Base-by-base conservation (phyloP, 1,284 basidiomycete species). In the Peniophora sp. region DNA sequence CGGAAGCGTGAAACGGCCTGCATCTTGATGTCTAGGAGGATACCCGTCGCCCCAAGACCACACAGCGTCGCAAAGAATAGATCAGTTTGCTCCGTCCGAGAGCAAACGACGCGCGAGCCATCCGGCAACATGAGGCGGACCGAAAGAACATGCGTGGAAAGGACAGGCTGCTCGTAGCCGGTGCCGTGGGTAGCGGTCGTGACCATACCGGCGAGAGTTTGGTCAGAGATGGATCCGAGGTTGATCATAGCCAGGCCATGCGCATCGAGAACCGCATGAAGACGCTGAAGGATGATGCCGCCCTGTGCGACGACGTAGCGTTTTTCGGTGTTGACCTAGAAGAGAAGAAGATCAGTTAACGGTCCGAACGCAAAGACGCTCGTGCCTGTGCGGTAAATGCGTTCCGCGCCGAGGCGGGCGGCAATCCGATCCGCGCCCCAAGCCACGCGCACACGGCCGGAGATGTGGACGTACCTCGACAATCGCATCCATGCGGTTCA, bases 121-220 rank as follows among this genome's bases (percentile, higher is more conserved):
- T 90, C 78, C 10, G 89, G 83, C 22, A 88, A 69, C 35, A 97
- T 74, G 38, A 98, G 64, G 6, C 79, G 78, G 52, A 98, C 71
- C 3, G 85, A 81, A 52, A 81, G 75, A 38, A 96, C 91, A 59
- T 89, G 81, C 3, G 85, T 86, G 3, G 92, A 93, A 53, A 99
- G 78, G 57, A 93, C 89, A 51, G 85, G 84, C 67, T 83, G 95
- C 41, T 71, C 62, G 55, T 90, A 75, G 32, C 97, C 96, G 2
- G 89, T 86, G 48, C 96, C 96, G 71, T 99, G 96, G 0, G 95
- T 95, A 2, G 93, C 93, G 43, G 97, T 99, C 10, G 93, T 88
- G 62, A 99, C 79, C 56, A 95, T 81, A 32, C 96, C 96, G n/a
- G 81, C 95, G 56, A 99, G 78, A 2, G 94, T 94, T 68, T 98